Evolutionary conservation across 1,284 basidiomycete genomes (phyloP), one percentile per base, ranked within the genome.

Genomic region (Leccinum subfulvum): DNA sequence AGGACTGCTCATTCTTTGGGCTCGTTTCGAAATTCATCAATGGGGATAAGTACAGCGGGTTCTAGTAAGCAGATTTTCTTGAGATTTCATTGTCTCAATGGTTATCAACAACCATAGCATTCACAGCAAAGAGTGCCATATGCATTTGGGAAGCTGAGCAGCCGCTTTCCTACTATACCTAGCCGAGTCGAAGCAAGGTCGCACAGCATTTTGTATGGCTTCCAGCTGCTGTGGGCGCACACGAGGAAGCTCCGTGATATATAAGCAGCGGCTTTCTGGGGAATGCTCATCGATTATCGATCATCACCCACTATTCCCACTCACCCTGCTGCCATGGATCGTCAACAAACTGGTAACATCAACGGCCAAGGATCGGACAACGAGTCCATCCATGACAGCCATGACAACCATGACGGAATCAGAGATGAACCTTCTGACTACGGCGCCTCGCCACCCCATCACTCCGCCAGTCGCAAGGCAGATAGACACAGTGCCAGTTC

Each of bases 361-460:
- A 41, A n/a, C 39, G 16, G 16, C 16, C 39, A n/a, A 16, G 39
- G 16, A 41, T 4, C 8, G 4, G 39, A n/a, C 37, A 39, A 4
- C 9, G 39, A 41, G 9, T n/a, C 39, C 16, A 41, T 41, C 14
- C 14, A 39, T 16, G 13, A 16, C 37, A 39, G 37, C 7, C 26
- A 28, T 28, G 26, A 28, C 26, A 28, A 7, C 16, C 16, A n/a
- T 4, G 39, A n/a, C 39, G 39, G 39, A 16, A n/a, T 41, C 39
- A 16, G 16, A 41, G 39, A 41, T 41, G 16, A n/a, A 9, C 16
- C 16, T n/a, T 41, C 39, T n/a, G 67, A 65, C 44, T 69, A 72
- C 16, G 64, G 72, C 39, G 59, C 61, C 3, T 51, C 64, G 18
- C 59, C 61, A 8, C n/a, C 59, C 21, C 58, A 33, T 28, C 61